Evolutionary conservation across 345 rosid genomes (phyloP).

Genomic region (Eucalyptus pauciflora): DNA sequence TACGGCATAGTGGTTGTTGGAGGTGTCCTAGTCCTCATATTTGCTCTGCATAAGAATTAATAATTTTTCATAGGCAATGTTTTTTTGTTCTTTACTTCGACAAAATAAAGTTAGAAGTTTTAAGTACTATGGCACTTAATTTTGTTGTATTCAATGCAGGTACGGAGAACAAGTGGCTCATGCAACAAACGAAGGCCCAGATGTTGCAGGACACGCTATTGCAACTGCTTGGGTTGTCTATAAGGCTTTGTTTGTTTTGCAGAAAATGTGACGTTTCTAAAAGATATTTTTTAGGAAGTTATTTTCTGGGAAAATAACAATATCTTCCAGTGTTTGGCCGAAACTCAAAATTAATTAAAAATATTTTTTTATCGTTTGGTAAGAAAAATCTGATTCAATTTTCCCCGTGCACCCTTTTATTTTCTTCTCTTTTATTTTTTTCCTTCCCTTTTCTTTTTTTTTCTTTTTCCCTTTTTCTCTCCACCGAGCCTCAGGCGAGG

Average conservation of each 20-base stretch:
- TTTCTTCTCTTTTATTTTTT: too few species aligned
- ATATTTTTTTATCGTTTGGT: too few species aligned
- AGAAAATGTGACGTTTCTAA: fast-evolving
- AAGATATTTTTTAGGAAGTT: too few species aligned
- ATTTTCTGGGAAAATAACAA: too few species aligned
- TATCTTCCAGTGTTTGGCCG: fast-evolving
- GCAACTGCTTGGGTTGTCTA: constrained; percentile 90
- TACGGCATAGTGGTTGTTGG: too few species aligned
- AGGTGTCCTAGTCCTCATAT: too few species aligned
- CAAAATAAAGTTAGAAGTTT: neutral
- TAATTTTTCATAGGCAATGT: neutral
- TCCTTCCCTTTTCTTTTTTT: too few species aligned
- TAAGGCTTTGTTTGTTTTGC: neutral
- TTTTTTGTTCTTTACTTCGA: neutral
- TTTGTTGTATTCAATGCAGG: constrained; percentile 13
- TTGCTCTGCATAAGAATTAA: neutral
- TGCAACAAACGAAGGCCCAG: constrained; percentile 58
- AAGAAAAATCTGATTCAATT: too few species aligned
- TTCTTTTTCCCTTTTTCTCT: fast-evolving
- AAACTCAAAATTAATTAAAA: too few species aligned
- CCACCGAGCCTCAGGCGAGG: neutral
- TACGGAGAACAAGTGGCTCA: constrained; percentile 68
- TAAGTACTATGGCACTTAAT: neutral
- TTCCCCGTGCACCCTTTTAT: too few species aligned
- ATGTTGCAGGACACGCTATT: constrained; percentile 77